Conservation (phyloP, 768 basidiomycete species). For the Termitomyces sp. region DNA sequence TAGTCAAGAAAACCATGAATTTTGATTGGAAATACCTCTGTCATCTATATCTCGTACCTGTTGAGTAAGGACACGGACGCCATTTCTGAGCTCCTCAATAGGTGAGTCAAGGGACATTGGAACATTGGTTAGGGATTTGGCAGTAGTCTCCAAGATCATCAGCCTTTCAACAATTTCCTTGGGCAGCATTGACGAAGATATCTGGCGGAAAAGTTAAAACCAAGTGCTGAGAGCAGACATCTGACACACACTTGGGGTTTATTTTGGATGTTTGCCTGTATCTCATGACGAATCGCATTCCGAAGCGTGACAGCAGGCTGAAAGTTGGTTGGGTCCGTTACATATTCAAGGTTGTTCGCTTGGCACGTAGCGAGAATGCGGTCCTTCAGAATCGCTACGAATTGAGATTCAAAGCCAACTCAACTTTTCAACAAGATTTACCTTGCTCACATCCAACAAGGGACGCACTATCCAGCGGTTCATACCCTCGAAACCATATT, state of each 20-base stretch:
- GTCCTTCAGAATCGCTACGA: slow-evolving; percentile 41
- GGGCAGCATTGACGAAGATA: slow-evolving; percentile 19
- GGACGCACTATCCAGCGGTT: slow-evolving; percentile 69
- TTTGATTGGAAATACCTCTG: slow-evolving; percentile 32
- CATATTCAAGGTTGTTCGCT: slow-evolving; percentile 54
- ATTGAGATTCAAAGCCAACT: not conserved
- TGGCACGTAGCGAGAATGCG: slow-evolving; percentile 80
- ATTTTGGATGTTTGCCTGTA: slow-evolving; percentile 11
- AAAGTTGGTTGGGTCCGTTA: slow-evolving; percentile 69
- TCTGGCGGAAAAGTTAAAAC: slow-evolving; percentile 1
- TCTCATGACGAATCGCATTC: slow-evolving; percentile 65
- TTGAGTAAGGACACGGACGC: slow-evolving; percentile 31
- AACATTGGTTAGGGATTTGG: slow-evolving; percentile 24
- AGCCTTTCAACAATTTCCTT: slow-evolving; percentile 28
- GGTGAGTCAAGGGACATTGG: slow-evolving; percentile 29
- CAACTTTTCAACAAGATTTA: slow-evolving; percentile 18
- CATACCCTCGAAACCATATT: slow-evolving; percentile 56
- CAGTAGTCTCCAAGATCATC: slow-evolving; percentile 26
- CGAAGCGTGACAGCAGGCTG: slow-evolving; percentile 69
- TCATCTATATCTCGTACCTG: slow-evolving; percentile 38
- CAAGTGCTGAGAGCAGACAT: not conserved
- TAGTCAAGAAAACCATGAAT: not conserved
- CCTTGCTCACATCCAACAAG: slow-evolving; percentile 66
- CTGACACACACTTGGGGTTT: slow-evolving; percentile 17
- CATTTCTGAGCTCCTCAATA: slow-evolving; percentile 33